phyloP scores from a whole-genome alignment of 352 stramenopile genomes.

The Phytophthora pisi region DNA sequence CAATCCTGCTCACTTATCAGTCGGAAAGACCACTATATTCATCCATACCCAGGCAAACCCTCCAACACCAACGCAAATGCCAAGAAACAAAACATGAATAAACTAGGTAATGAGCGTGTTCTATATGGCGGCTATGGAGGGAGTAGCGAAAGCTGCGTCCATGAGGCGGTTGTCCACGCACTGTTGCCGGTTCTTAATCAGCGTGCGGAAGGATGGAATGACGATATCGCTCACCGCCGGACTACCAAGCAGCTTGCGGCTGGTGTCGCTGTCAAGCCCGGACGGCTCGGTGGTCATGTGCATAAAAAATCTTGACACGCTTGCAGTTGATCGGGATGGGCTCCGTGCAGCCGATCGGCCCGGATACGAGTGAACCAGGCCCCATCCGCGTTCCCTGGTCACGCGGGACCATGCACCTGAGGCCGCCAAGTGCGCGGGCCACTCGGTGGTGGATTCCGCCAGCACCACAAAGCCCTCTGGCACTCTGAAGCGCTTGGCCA shows the following conservation, averaged over 20 bases:
- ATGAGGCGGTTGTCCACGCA: slow-evolving; percentile 31
- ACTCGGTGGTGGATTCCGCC: slow-evolving; percentile 29
- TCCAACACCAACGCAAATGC: not conserved
- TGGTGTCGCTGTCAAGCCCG: slow-evolving; percentile 18
- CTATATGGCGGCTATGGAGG: slow-evolving; percentile 15
- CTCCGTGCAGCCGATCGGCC: slow-evolving; percentile 8
- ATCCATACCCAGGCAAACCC: not conserved
- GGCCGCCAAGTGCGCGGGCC: slow-evolving; percentile 25
- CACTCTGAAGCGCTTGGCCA: slow-evolving; percentile 27
- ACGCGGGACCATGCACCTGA: slow-evolving; percentile 25
- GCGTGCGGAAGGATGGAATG: slow-evolving; percentile 23
- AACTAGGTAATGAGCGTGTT: not conserved
- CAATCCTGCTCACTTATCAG: no score
- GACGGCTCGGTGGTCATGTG: slow-evolving; percentile 18
- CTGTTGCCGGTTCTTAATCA: slow-evolving; percentile 31
- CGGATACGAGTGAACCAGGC: slow-evolving; percentile 19
- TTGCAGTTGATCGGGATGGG: slow-evolving; percentile 11
- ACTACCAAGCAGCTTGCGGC: slow-evolving; percentile 19
- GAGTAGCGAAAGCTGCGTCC: slow-evolving; percentile 12
- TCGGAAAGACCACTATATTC: no score
- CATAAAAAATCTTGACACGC: slow-evolving; percentile 27
- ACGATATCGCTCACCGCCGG: slow-evolving; percentile 29
- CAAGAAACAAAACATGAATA: not conserved
- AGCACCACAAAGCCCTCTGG: slow-evolving; percentile 23
- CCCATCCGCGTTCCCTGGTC: slow-evolving; percentile 27